Percentiles rank a stretch among this genome's conserved stretches.
Conservation (phyloP, 78 protist species). For the Carpediemonas membranifera region DNA sequence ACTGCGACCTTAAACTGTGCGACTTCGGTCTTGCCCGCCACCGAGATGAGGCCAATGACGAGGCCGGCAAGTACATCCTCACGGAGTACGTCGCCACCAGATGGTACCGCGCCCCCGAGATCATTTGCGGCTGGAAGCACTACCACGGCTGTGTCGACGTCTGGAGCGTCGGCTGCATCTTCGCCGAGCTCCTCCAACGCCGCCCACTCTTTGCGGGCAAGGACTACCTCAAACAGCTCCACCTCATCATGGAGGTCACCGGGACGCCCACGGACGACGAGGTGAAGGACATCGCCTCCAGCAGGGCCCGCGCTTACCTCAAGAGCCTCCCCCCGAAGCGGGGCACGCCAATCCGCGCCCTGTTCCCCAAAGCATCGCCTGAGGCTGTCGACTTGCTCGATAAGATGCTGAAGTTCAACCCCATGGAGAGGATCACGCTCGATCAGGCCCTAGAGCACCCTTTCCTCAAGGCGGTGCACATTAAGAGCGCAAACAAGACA, state of each 20-base stretch:
- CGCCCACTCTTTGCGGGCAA: conserved; percentile 54
- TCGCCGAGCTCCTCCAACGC: conserved; percentile 55
- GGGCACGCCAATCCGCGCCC: not conserved
- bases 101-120: conserved; percentile 92
- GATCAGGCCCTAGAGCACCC: conserved; percentile 35
- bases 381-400: conserved; percentile 68
- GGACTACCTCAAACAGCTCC: conserved; percentile 64
- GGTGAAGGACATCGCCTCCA: conserved; percentile 9
- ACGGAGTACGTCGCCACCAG: conserved; percentile 82
- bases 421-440: conserved; percentile 55
- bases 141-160: conserved; percentile 55
- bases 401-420: conserved; percentile 69
- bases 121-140: conserved; percentile 50
- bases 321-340: not conserved
- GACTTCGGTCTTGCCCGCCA: conserved; percentile 36
- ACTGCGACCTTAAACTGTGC: conserved; percentile 74
- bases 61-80: conserved; percentile 45
- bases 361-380: conserved; percentile 21
- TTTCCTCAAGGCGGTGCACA: no score
- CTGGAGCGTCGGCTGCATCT: conserved; percentile 70
- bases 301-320: conserved; percentile 8
- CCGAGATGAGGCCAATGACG: conserved; percentile 1
- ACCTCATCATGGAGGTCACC: conserved; percentile 42
- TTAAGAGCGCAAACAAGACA: no score
- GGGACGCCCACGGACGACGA: conserved; percentile 75